These are phyloP conservation scores for Hydrangea macrophylla DNA, from an alignment of 148 eudicot species.

Conservation along the genomic window DNA sequence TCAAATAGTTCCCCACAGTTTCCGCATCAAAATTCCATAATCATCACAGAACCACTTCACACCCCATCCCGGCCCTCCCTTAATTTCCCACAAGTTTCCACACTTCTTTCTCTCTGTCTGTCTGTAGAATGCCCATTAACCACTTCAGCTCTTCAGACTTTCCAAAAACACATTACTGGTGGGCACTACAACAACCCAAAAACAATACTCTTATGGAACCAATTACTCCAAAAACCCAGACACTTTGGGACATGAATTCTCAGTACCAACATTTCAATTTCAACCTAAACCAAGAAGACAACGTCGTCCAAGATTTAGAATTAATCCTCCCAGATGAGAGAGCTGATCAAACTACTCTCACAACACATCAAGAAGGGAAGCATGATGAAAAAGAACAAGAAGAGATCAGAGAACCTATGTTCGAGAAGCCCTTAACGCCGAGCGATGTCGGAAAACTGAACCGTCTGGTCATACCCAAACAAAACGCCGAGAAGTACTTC, in stretches of 20 bases:
- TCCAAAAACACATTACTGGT: constrained; percentile 27
- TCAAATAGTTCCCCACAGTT: constrained; percentile 8
- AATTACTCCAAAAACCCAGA: not conserved
- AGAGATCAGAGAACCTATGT: constrained; percentile 34
- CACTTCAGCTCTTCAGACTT: constrained; percentile 20
- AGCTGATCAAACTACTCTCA: not conserved
- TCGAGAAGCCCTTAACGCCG: constrained; percentile 62
- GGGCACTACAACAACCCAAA: constrained; percentile 20
- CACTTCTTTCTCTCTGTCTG: constrained; percentile 10
- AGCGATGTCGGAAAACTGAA: constrained; percentile 73
- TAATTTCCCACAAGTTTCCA: constrained; percentile 2
- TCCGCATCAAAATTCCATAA: constrained; percentile 24
- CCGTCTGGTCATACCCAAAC: constrained; percentile 68
- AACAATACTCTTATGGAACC: constrained; percentile 16
- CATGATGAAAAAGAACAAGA: too few relatives aligned
- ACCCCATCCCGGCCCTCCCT: not conserved
- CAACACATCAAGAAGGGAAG: not conserved
- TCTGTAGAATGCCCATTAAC: constrained; percentile 23
- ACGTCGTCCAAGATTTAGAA: too few relatives aligned
- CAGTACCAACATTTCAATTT: constrained; percentile 8
- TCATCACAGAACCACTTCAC: constrained; percentile 14
- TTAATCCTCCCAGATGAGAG: too few relatives aligned
- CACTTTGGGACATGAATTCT: not conserved
- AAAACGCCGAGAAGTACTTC: constrained; percentile 60
- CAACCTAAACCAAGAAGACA: constrained; percentile 24